phyloP scores from a whole-genome alignment of 495 filamentous ascomycete species.

The Cercophora newfieldiana region DNA sequence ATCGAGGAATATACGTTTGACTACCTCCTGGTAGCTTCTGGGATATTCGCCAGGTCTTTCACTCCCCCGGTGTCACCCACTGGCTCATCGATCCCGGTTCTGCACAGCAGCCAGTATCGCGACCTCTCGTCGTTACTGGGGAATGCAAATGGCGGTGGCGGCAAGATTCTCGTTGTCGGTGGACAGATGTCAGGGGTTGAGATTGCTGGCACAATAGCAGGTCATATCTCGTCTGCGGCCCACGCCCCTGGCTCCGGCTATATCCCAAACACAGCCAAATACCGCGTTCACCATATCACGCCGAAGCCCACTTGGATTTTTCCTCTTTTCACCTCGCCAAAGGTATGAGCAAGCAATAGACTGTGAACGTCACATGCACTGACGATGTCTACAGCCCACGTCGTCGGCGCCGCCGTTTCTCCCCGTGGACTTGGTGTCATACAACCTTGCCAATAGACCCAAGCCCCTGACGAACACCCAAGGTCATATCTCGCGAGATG shows the following conservation, averaged over 20 bases:
- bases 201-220: conserved; percentile 68
- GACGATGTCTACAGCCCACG: conserved; percentile 34
- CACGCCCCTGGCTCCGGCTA: conserved; percentile 44
- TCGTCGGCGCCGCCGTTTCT: conserved; percentile 59
- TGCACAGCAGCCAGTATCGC: conserved; percentile 63
- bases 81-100: conserved; percentile 41
- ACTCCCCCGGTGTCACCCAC: conserved; percentile 46
- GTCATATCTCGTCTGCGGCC: conserved; percentile 61
- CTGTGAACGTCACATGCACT: not conserved
- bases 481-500: conserved; percentile 58
- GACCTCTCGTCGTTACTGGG: conserved; percentile 41
- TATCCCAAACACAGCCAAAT: conserved; percentile 35
- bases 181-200: conserved; percentile 84
- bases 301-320: conserved; percentile 72
- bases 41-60: conserved; percentile 68
- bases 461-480: conserved; percentile 56
- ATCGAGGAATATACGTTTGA: conserved; percentile 57
- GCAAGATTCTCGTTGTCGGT: conserved; percentile 76
- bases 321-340: conserved; percentile 59
- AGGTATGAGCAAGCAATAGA: conserved; percentile 29
- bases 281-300: conserved; percentile 66
- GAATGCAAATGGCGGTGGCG: conserved; percentile 29
- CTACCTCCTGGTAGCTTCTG: conserved; percentile 70
- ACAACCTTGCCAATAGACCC: conserved; percentile 64
- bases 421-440: conserved; percentile 74